Evolutionary conservation across 148 eudicot species (phyloP).

Genomic region (Euryodendron excelsum): DNA sequence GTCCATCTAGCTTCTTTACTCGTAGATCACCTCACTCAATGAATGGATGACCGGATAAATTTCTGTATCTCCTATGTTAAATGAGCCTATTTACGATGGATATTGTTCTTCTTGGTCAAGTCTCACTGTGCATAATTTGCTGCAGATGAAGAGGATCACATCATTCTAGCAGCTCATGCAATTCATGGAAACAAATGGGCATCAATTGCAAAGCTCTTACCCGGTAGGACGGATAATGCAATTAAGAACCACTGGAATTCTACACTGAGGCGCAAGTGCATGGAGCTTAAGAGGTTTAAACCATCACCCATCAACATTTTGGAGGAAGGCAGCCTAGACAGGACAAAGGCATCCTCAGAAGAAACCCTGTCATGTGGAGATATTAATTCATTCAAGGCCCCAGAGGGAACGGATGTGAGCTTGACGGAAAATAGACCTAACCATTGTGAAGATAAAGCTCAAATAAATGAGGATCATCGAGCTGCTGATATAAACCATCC

Average conservation of each 20-base stretch:
- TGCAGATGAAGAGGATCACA: slow-evolving; percentile 79
- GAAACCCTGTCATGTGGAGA: slow-evolving; percentile 61
- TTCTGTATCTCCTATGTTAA: not conserved
- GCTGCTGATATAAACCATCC: slow-evolving; percentile 28
- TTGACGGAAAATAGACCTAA: slow-evolving; percentile 22
- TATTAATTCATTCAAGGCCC: slow-evolving; percentile 33
- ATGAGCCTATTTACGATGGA: not conserved
- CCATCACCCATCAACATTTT: not conserved
- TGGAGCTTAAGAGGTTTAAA: slow-evolving; percentile 21
- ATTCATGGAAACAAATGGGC: slow-evolving; percentile 92
- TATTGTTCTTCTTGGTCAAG: not conserved
- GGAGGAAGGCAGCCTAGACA: slow-evolving; percentile 40
- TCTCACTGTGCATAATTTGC: slow-evolving; percentile 8
- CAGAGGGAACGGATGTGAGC: slow-evolving; percentile 27
- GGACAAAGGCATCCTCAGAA: slow-evolving; percentile 55
- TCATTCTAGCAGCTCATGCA: slow-evolving; percentile 61
- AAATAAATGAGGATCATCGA: slow-evolving; percentile 20
- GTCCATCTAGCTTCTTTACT: slow-evolving; percentile 6
- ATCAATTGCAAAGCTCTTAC: slow-evolving; percentile 67
- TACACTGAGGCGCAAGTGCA: slow-evolving; percentile 53
- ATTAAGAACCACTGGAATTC: slow-evolving; percentile 95
- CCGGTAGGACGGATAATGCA: slow-evolving; percentile 89
- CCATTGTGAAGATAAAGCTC: slow-evolving; percentile 25
- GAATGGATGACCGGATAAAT: not conserved
- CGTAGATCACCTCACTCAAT: not conserved